Evolutionary conservation across 371 early-diverging fungal genomes (phyloP).

Genomic region (Sporodiniella umbellata): DNA sequence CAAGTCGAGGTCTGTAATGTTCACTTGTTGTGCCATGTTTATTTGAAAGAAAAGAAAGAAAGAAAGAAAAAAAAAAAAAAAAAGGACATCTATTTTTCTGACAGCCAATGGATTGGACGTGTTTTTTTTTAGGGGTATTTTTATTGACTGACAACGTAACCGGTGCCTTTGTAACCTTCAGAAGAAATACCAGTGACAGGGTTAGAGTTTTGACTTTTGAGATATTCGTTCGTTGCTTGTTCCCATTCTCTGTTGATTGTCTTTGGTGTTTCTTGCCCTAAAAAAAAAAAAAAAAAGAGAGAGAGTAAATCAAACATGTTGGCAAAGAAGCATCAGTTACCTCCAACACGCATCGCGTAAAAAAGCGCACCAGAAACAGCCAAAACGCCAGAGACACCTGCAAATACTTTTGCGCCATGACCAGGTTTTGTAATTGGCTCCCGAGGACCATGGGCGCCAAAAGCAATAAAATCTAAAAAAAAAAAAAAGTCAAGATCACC

Average conservation of each 20-base stretch:
- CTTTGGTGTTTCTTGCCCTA: constrained; percentile 63
- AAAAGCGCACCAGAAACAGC: constrained; percentile 63
- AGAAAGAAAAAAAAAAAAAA: background rate
- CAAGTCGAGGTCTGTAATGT: constrained; percentile 80
- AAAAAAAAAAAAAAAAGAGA: too few species aligned
- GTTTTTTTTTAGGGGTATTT: background rate
- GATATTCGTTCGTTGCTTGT: constrained; percentile 82
- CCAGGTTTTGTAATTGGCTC: constrained; percentile 74
- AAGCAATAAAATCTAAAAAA: constrained; percentile 92
- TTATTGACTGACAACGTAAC: constrained; percentile 52
- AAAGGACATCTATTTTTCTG: background rate
- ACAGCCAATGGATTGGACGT: background rate
- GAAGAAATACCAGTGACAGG: constrained; percentile 89
- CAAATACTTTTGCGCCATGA: constrained; percentile 68
- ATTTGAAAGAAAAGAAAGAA: too few species aligned
- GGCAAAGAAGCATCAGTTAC: constrained; percentile 69
- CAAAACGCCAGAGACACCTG: constrained; percentile 65
- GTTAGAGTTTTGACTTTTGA: constrained; percentile 83
- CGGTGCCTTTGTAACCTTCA: constrained; percentile 79
- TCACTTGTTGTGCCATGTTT: constrained; percentile 52
- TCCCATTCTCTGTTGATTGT: constrained; percentile 92
- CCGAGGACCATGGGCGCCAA: constrained; percentile 92
- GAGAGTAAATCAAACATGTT: too few species aligned
- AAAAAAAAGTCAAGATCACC: too few species aligned
- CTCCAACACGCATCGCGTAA: constrained; percentile 58